Base-by-base conservation (phyloP, 2,329 filamentous ascomycete genomes). In the Fusarium multiceps region DNA sequence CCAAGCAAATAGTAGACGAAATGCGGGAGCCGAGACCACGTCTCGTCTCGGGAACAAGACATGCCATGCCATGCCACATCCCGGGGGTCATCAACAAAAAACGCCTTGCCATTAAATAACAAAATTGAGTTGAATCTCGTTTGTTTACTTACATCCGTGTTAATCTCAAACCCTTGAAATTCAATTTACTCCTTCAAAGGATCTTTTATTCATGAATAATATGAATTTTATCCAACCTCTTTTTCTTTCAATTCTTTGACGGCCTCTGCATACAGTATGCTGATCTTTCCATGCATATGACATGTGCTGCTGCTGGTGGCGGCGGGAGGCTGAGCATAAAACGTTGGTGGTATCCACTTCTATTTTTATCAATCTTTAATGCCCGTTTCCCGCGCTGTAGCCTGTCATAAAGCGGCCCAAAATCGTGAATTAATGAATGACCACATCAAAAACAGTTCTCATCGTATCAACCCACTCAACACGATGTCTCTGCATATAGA, bases 301-400 rank as follows among this genome's bases (percentile, higher is more conserved):
- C 49, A 50, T 41, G 21, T 23, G 21, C 47, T 28, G 37, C 40
- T 51, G 49, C 34, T 34, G 55, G 47, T 43, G 65, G 64, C 55
- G 55, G 47, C 47, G 51, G 64, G 64, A 71, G 68, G 68, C 68
- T 62, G 60, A 69, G 68, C 65, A 66, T 53, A 61, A 58, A 58
- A 45, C 46, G 47, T 49, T 49, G 13, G 18, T 16, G 34, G 45
- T 25, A 21, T 30, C 57, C 55, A 54, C 57, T 60, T 50, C 68
- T 71, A 71, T 71, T 72, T 71, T 69, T 72, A 72, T 72, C 53
- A 32, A 20, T 37, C 20, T 50, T 49, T 65, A 51, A 63, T 70
- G 62, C 56, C 61, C 48, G 47, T 23, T 50, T 50, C 30, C 48
- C 48, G 23, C 37, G 13, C 41, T 23, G 20, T 16, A 10, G 20